A percentile compares a stretch with the other conserved stretches of the same genome.
Conservation (phyloP, 305 asterid species). For the Fraxinus albicans region DNA sequence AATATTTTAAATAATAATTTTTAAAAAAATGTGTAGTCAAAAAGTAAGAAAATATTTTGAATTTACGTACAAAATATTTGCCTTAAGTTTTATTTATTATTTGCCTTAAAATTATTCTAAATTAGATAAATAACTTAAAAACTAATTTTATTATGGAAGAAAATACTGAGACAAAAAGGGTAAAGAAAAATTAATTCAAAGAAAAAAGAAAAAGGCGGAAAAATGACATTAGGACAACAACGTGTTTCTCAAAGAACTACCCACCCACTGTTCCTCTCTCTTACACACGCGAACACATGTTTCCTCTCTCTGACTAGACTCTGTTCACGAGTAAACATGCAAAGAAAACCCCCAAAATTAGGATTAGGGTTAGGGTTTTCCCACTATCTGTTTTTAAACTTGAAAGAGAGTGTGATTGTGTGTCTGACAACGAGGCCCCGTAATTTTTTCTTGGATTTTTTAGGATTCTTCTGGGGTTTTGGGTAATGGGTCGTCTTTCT, state of each 20-base stretch:
- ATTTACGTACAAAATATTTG: too few species aligned
- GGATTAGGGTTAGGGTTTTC: constrained; percentile 26
- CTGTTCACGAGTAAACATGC: constrained; percentile 21
- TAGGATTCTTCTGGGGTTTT: constrained; percentile 35
- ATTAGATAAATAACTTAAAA: too few species aligned
- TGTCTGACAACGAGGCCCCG: constrained; percentile 11
- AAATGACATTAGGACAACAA: constrained; percentile 24
- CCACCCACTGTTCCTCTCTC: constrained; percentile 15
- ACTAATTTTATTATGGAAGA: too few species aligned
- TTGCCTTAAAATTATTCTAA: too few species aligned
- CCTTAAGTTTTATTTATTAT: too few species aligned
- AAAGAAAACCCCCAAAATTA: constrained; percentile 20
- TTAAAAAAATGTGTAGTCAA: too few species aligned
- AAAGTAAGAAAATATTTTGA: too few species aligned
- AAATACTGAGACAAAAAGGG: not conserved
- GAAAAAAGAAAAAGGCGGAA: not conserved
- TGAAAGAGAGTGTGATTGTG: not conserved
- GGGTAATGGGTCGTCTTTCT: constrained; percentile 45
- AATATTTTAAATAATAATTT: too few species aligned
- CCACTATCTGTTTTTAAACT: not conserved
- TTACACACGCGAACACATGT: not conserved
- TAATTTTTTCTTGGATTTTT: constrained; percentile 12
- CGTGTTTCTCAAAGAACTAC: constrained; percentile 31
- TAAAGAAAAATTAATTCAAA: not conserved
- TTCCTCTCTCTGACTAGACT: constrained; percentile 14